A percentile compares a stretch with the other conserved stretches of the same genome.
Evolutionary conservation across 495 filamentous ascomycete genomes (phyloP).

Genomic region (Aspergillus baeticus): DNA sequence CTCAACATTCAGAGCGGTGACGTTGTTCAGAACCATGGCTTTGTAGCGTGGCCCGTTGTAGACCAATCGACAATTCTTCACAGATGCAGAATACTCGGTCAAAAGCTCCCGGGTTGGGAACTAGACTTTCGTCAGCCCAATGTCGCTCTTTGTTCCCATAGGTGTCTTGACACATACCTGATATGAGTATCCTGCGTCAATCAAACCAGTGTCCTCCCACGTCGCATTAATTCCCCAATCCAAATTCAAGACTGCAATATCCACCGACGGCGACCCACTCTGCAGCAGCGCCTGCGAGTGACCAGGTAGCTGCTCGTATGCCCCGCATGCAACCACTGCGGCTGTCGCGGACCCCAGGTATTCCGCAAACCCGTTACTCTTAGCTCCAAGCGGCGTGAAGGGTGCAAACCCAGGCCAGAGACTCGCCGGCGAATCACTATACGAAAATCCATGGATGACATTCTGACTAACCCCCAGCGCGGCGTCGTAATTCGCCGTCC

Average conservation of each 20-base stretch:
- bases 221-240: neutral
- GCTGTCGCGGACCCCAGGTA: conserved; percentile 3
- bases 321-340: neutral
- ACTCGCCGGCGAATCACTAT: neutral
- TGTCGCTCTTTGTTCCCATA: too few relatives aligned
- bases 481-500: neutral
- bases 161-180: neutral
- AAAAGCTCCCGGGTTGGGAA: neutral
- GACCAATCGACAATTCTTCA: neutral
- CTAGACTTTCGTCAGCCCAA: too few relatives aligned
- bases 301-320: neutral
- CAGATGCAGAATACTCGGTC: neutral
- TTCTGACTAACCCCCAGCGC: neutral
- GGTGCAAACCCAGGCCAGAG: conserved; percentile 1
- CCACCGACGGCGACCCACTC: neutral
- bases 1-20: neutral
- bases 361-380: conserved; percentile 1
- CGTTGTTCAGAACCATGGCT: neutral
- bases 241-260: conserved; percentile 2
- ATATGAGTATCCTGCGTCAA: conserved; percentile 2
- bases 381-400: neutral
- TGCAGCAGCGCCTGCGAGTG: neutral
- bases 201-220: neutral
- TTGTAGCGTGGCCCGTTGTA: too few relatives aligned
- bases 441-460: conserved; percentile 3